Conservation (phyloP, 2,329 filamentous ascomycete genomes). For the Alternaria triticimaculans region DNA sequence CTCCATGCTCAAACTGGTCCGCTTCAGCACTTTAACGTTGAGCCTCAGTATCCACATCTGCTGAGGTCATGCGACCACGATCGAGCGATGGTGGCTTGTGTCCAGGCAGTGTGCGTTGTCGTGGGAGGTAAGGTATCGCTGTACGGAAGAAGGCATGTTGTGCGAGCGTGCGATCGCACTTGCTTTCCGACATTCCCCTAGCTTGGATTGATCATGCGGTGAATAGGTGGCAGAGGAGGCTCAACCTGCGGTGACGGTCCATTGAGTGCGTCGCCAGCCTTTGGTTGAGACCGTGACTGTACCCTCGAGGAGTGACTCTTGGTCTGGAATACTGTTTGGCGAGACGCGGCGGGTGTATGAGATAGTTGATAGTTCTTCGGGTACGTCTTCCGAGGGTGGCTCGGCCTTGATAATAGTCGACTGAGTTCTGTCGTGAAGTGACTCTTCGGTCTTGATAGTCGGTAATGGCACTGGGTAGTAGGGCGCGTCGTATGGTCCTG, state of each 20-base stretch:
- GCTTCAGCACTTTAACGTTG: not conserved
- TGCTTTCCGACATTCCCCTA: not conserved
- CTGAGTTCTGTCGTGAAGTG: constrained; percentile 19
- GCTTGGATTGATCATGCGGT: constrained; percentile 1
- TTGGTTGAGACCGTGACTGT: constrained; percentile 37
- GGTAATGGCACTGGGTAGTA: constrained; percentile 44
- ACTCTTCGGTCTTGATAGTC: constrained; percentile 22
- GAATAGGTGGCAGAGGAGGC: not conserved
- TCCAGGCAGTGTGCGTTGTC: not conserved
- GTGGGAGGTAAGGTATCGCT: not conserved
- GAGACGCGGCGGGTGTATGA: constrained; percentile 39
- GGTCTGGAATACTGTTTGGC: constrained; percentile 22
- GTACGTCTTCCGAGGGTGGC: constrained; percentile 3
- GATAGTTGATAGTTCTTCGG: constrained; percentile 12
- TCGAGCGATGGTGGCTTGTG: constrained; percentile 2
- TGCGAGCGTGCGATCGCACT: not conserved
- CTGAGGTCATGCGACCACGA: not conserved
- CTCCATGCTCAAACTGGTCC: not conserved
- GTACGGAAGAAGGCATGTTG: not conserved
- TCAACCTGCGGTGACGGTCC: constrained; percentile 43
- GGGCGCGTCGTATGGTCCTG: constrained; percentile 45
- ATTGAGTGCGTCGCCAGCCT: constrained; percentile 46
- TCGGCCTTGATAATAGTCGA: constrained; percentile 5
- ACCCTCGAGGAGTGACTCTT: constrained; percentile 26
- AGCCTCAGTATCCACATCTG: not conserved